Base-by-base conservation (phyloP, 2,329 filamentous ascomycete species). In the Pseudocercospora cruenta region DNA sequence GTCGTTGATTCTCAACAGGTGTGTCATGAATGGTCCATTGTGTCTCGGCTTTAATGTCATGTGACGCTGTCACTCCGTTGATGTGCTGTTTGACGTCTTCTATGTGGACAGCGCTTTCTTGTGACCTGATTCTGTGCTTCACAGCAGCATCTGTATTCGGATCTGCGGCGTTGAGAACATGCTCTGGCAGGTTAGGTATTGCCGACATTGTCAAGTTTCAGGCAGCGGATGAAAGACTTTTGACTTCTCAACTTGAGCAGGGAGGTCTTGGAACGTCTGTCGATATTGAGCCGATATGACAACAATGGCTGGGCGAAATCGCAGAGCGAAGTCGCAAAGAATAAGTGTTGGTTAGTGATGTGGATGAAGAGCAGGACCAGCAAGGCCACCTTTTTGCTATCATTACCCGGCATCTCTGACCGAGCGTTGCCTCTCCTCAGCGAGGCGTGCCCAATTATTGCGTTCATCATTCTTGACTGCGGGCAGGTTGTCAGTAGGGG, bases 1-100 rank as follows among this genome's bases (percentile, higher is more conserved):
- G 78, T 6, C 81, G 74, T 45, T 78, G 73, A 62, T 82, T 81
- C 60, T 83, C 81, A n/a, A 82, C 72, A 0, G 79, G 77, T 1
- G 68, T 66, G 60, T 82, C 78, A 58, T 77, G 76, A 2, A 82
- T 71, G 9, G 73, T 69, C 72, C 73, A 78, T 12, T 63, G 55
- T 4, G 63, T 21, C 16, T 64, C 60, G 10, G 49, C 26, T 2
- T 58, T 49, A n/a, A 36, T 31, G 8, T 26, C 33, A 33, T 59
- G 1, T 3, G 55, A 57, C 5, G 58, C 10, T 28, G 21, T 2
- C 1, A 14, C 39, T 49, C 69, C 61, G 45, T 70, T 68, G 19
- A 33, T 36, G 12, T 62, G 22, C 36, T 68, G 39, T 6, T 19
- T 59, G 28, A 66, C 54, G 21, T 71, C 54, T 43, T 75, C 72